Percentiles rank a stretch among this genome's conserved stretches.
These are phyloP conservation scores for Telopea speciosissima DNA, from an alignment of 177 flowering plant genomes.

Conservation along the genomic window DNA sequence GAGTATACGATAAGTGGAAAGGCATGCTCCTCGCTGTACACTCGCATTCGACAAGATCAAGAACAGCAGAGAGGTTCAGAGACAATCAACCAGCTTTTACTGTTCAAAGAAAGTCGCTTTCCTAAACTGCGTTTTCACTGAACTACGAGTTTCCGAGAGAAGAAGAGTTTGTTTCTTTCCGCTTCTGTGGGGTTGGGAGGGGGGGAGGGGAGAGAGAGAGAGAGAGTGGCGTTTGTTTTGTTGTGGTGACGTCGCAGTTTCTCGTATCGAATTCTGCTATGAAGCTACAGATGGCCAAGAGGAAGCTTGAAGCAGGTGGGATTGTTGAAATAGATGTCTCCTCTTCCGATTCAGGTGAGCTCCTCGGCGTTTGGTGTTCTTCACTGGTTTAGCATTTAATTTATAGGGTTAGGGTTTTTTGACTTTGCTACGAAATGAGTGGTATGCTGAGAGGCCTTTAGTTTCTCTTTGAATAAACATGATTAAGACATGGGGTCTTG, in stretches of 20 bases:
- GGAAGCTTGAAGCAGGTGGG: not conserved
- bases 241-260: not conserved
- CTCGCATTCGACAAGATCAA: too few relatives aligned
- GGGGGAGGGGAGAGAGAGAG: not conserved
- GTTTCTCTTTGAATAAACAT: not conserved
- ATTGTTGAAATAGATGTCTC: not conserved
- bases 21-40: too few relatives aligned
- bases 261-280: not conserved
- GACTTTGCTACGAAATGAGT: not conserved
- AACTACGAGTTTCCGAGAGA: not conserved
- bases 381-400: not conserved
- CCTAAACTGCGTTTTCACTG: too few relatives aligned
- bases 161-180: too few relatives aligned
- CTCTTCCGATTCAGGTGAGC: constrained; percentile 9
- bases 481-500: not conserved
- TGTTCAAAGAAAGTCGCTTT: too few relatives aligned
- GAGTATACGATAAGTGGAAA: too few relatives aligned
- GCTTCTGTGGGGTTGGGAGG: too few relatives aligned
- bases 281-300: constrained; percentile 4
- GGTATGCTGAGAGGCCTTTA: not conserved
- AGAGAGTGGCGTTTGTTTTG: not conserved
- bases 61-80: too few relatives aligned
- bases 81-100: too few relatives aligned
- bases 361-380: too few relatives aligned
- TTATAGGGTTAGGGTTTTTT: not conserved